A percentile compares a stretch with the other conserved stretches of the same genome.
These are phyloP conservation scores for Haplosporangium sp. DNA, from an alignment of 371 early-diverging fungal species.

Conservation along the genomic window DNA sequence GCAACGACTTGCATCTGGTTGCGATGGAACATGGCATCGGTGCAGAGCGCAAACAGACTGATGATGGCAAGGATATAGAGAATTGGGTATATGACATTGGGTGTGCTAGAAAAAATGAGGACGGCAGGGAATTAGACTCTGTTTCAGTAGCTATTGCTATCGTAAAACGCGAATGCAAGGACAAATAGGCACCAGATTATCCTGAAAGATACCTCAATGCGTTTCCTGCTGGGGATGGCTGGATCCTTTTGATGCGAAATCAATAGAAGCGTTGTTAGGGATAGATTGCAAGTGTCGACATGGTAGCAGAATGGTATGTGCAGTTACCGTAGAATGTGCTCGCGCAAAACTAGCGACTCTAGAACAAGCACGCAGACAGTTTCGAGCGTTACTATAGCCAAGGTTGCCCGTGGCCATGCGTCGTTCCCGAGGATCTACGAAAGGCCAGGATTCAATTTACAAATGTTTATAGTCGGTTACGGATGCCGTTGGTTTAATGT, in stretches of 20 bases:
- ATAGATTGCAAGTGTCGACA: not conserved
- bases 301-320: not conserved
- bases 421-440: no score
- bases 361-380: conserved; percentile 18
- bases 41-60: conserved; percentile 37
- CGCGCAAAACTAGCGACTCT: conserved; percentile 35
- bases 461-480: no score
- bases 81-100: conserved; percentile 42
- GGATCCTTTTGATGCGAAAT: conserved; percentile 3
- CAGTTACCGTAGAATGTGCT: conserved; percentile 24
- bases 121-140: not conserved
- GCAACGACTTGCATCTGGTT: conserved; percentile 55
- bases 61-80: conserved; percentile 43
- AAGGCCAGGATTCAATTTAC: no score
- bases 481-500: no score
- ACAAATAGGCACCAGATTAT: not conserved
- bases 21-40: conserved; percentile 48
- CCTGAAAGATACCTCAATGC: conserved; percentile 23
- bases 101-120: conserved; percentile 32
- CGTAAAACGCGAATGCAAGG: not conserved
- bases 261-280: not conserved
- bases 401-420: conserved; percentile 46
- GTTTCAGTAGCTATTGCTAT: not conserved
- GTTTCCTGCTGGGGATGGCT: conserved; percentile 12
- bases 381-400: conserved; percentile 30